Percentiles rank a stretch among this genome's conserved stretches.
Evolutionary conservation across 2,329 filamentous ascomycete genomes (phyloP).

Genomic region (Anthostomella pinea): DNA sequence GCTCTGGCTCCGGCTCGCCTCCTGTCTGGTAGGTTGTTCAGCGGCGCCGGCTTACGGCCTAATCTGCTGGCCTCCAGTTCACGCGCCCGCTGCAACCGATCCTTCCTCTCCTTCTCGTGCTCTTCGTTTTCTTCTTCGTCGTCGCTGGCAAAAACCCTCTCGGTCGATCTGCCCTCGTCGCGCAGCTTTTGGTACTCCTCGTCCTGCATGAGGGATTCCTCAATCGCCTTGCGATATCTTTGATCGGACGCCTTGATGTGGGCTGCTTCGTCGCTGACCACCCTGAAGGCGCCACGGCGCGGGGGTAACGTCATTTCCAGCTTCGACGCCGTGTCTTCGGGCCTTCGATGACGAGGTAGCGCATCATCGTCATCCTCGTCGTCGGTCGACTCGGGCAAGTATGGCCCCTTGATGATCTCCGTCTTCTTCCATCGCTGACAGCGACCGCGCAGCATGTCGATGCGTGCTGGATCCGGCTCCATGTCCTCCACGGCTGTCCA

Average conservation of each 20-base stretch:
- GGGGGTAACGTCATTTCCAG: constrained; percentile 1
- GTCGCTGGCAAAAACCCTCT: background rate
- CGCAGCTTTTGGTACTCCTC: background rate
- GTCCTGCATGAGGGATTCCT: too few species aligned
- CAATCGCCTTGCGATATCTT: too few species aligned
- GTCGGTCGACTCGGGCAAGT: constrained; percentile 4
- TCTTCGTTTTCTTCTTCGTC: background rate
- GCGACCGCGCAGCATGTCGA: constrained; percentile 16
- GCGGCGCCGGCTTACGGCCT: background rate
- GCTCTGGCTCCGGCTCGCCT: background rate
- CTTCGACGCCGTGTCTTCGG: constrained; percentile 6
- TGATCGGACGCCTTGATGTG: too few species aligned
- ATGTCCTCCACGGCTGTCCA: constrained; percentile 19
- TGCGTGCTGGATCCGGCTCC: constrained; percentile 1
- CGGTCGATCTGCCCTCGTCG: background rate
- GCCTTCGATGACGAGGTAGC: too few species aligned
- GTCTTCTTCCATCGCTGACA: constrained; percentile 23
- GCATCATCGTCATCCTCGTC: constrained; percentile 6
- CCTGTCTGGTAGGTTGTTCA: background rate
- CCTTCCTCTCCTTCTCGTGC: background rate
- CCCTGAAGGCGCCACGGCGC: too few species aligned
- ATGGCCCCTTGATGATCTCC: constrained; percentile 8
- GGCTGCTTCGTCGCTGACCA: too few species aligned
- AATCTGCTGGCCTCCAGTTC: background rate
- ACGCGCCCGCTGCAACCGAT: background rate